phyloP scores from a whole-genome alignment of 2,329 filamentous ascomycete species.

The Fusarium irregulare region DNA sequence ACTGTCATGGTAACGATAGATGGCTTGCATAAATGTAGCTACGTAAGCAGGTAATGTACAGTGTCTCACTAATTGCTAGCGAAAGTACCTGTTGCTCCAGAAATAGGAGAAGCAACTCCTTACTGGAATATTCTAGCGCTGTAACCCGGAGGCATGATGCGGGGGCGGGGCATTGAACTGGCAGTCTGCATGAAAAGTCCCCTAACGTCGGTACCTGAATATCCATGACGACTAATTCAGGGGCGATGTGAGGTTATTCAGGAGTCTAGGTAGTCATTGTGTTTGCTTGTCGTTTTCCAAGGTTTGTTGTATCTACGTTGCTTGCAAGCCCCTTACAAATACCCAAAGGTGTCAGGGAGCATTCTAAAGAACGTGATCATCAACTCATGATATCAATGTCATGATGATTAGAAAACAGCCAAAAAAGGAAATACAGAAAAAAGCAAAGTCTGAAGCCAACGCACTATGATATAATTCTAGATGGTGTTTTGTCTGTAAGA shows the following conservation, averaged over 20 bases:
- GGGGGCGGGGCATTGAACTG: slow-evolving; percentile 41
- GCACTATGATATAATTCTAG: not conserved
- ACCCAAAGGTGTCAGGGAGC: not conserved
- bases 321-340: not conserved
- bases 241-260: not conserved
- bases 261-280: not conserved
- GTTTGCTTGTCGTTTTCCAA: not conserved
- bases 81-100: slow-evolving; percentile 5
- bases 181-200: slow-evolving; percentile 14
- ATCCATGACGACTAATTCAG: slow-evolving; percentile 12
- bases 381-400: not conserved
- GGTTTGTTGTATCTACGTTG: not conserved
- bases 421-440: not conserved
- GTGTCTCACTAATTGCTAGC: not conserved
- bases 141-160: slow-evolving; percentile 35
- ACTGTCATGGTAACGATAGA: slow-evolving; percentile 16
- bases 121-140: slow-evolving; percentile 35
- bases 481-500: not conserved
- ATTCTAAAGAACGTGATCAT: not conserved
- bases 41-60: slow-evolving; percentile 32
- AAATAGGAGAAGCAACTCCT: slow-evolving; percentile 40
- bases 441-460: not conserved
- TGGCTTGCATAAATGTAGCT: slow-evolving; percentile 17
- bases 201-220: slow-evolving; percentile 11
- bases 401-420: not conserved